phyloP scores from a whole-genome alignment of 257 asterid genomes.

The Thymus quinquecostatus region DNA sequence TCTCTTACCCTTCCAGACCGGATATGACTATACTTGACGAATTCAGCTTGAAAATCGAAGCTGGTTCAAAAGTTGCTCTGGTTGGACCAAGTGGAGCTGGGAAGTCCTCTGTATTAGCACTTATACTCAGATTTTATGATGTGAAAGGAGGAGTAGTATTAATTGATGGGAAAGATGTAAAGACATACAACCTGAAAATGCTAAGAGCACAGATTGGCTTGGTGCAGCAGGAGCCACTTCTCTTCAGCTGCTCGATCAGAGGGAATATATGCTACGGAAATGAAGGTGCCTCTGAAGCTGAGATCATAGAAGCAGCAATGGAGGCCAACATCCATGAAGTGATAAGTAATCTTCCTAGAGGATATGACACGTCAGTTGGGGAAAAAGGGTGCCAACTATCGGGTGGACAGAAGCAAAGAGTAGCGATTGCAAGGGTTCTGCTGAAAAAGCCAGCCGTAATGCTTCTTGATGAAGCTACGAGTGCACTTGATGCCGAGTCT shows the following conservation, averaged over 20 bases:
- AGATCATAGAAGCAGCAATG: conserved; percentile 60
- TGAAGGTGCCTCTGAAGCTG: conserved; percentile 72
- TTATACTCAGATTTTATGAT: conserved; percentile 73
- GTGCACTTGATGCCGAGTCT: conserved; percentile 83
- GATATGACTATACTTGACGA: conserved; percentile 59
- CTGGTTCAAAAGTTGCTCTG: conserved; percentile 67
- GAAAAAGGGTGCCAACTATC: conserved; percentile 86
- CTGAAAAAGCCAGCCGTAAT: conserved; percentile 67
- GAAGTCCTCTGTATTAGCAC: conserved; percentile 68
- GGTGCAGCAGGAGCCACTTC: conserved; percentile 83
- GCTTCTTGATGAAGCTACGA: conserved; percentile 86
- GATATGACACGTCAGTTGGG: conserved; percentile 68
- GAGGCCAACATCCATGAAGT: conserved; percentile 73
- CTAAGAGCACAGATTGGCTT: conserved; percentile 63
- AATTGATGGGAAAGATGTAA: conserved; percentile 55
- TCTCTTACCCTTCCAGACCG: conserved; percentile 64
- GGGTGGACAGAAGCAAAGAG: conserved; percentile 82
- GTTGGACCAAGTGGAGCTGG: conserved; percentile 86
- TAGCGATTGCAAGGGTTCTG: conserved; percentile 72
- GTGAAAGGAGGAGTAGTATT: conserved; percentile 54
- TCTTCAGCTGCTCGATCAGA: conserved; percentile 74
- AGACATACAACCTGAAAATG: conserved; percentile 51
- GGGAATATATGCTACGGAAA: conserved; percentile 71
- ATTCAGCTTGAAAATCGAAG: conserved; percentile 62
- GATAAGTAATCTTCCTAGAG: conserved; percentile 67